These are phyloP conservation scores for Aspergillus hancockii DNA, from an alignment of 495 filamentous ascomycete genomes.

Conservation along the genomic window DNA sequence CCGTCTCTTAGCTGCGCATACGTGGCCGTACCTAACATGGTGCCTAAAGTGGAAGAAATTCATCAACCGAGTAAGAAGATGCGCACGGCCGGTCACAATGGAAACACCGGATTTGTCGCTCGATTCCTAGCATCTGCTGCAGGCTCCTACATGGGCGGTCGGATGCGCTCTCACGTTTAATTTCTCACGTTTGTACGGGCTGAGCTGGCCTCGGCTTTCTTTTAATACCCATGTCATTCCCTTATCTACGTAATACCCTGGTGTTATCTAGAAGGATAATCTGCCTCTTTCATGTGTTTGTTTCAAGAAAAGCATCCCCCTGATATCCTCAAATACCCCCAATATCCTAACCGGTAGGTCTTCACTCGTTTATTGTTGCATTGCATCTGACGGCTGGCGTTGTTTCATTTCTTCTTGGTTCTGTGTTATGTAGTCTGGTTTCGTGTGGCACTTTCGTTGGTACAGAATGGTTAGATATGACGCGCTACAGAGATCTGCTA, in stretches of 20 bases:
- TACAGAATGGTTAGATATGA: neutral
- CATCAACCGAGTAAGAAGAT: conserved; percentile 48
- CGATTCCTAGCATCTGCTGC: conserved; percentile 47
- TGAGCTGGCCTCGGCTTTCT: conserved; percentile 8
- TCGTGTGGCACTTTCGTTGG: neutral
- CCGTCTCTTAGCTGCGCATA: conserved; percentile 39
- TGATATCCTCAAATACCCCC: conserved; percentile 5
- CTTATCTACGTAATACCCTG: conserved; percentile 2
- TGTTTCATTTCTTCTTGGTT: conserved; percentile 1
- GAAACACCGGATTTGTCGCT: conserved; percentile 41
- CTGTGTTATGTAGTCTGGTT: neutral
- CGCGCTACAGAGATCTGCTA: neutral
- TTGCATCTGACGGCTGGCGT: conserved; percentile 12
- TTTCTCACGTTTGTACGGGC: conserved; percentile 1
- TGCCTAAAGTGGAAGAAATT: conserved; percentile 31
- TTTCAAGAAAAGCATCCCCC: neutral
- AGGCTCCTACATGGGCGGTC: conserved; percentile 44
- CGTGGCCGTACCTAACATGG: conserved; percentile 22
- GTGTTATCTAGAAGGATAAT: conserved; percentile 1
- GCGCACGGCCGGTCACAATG: conserved; percentile 29
- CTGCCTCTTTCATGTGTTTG: neutral
- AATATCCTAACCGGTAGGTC: neutral
- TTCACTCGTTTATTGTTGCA: conserved; percentile 1
- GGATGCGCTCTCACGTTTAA: conserved; percentile 38
- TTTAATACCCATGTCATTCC: conserved; percentile 1